Evolutionary conservation across 345 rosid genomes (phyloP).

Genomic region (Eutrema yunnanense): DNA sequence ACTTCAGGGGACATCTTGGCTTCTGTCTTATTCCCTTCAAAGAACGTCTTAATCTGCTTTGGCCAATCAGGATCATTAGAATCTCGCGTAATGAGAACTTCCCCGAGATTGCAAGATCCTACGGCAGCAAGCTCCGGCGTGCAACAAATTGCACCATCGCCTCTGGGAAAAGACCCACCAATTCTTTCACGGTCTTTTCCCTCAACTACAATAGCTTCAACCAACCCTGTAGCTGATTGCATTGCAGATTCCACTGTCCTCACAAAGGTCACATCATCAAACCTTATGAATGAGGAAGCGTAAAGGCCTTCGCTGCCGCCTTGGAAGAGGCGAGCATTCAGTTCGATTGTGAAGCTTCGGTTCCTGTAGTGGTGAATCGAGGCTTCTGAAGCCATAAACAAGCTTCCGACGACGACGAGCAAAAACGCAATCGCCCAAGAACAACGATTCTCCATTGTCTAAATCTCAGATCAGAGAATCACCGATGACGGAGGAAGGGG

Average conservation of each 20-base stretch:
- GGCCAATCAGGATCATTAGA: conserved; percentile 62
- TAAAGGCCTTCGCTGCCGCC: too few relatives aligned
- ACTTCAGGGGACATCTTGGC: conserved; percentile 41
- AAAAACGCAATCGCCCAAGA: too few relatives aligned
- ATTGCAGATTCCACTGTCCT: conserved; percentile 16
- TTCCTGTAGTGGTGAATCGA: too few relatives aligned
- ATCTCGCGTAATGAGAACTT: conserved; percentile 63
- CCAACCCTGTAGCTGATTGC: conserved; percentile 73
- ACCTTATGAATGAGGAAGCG: too few relatives aligned
- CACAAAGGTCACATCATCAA: too few relatives aligned
- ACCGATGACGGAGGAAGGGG: too few relatives aligned
- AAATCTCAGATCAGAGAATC: too few relatives aligned
- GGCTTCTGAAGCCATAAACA: too few relatives aligned
- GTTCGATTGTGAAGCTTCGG: too few relatives aligned
- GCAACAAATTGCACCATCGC: conserved; percentile 52
- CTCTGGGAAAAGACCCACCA: conserved; percentile 55
- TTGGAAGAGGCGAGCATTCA: too few relatives aligned
- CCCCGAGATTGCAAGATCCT: conserved; percentile 60
- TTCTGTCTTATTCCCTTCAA: conserved; percentile 49
- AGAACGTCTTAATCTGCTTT: conserved; percentile 56
- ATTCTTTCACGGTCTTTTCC: conserved; percentile 73
- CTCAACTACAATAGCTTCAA: conserved; percentile 79
- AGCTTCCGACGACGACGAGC: too few relatives aligned
- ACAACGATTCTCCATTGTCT: too few relatives aligned
- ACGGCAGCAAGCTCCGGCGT: conserved; percentile 41